Evolutionary conservation across 768 basidiomycete genomes (phyloP), one percentile per base, ranked within the genome.

Genomic region (Cystofilobasidium capitatum): DNA sequence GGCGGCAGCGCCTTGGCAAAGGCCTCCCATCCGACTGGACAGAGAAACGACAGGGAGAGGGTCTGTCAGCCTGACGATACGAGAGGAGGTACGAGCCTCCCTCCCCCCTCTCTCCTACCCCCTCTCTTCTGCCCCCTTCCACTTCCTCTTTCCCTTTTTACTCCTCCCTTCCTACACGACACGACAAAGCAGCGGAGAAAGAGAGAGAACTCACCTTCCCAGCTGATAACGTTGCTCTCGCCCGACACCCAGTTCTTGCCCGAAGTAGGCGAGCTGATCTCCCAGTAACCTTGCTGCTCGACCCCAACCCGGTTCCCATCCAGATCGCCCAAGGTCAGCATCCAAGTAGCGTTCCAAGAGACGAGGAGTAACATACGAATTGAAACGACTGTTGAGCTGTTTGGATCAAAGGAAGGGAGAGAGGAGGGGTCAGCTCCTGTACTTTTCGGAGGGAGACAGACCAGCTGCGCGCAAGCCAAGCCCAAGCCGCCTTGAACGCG

Each of bases 1-100:
- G 63, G 63, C n/a, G 63, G 49, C 9, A 54, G 36, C 7, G 29
- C n/a, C 13, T 64, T 17, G 8, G 22, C n/a, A 35, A 39, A 37
- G 10, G 63, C 22, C 6, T 54, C 22, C 63, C 63, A 64, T 35
- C 63, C 63, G 49, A 55, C 54, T 55, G 49, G 20, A 12, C 20
- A 8, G 49, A 26, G 6, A 31, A 10, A 31, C 16, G 33, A 20
- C 10, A 55, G 10, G 33, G 29, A 13, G 29, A 16, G 13, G 33
- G 51, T 14, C 29, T 4, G 51, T 42, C 40, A 42, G 40, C 40
- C 40, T 42, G 40, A 20, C 40, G 40, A 42, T 13, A 12, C 49
- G 26, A 29, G 12, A 20, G 29, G 29, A 55, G 51, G 29, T 55
- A 13, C 29, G 31, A n/a, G n/a, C n/a, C n/a, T n/a, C n/a, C n/a